These are phyloP conservation scores for Purshia tridentata DNA, from an alignment of 306 rosid species.

Conservation along the genomic window DNA sequence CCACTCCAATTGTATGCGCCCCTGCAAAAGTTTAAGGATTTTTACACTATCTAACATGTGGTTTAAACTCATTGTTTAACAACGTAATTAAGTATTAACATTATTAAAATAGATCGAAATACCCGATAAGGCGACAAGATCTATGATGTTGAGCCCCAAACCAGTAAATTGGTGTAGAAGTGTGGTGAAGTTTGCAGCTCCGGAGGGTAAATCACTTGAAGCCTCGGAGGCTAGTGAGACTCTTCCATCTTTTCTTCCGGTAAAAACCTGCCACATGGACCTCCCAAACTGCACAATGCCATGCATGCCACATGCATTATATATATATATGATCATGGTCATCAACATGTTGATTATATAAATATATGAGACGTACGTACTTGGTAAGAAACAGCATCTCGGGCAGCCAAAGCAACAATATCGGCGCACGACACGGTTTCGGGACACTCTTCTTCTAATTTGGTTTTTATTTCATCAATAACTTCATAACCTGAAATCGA, in stretches of 20 bases:
- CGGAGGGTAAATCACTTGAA: constrained; percentile 35
- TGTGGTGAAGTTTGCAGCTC: constrained; percentile 30
- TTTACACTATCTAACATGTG: no score
- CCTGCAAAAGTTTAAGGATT: no score
- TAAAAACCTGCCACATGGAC: constrained; percentile 24
- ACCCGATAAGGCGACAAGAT: constrained; percentile 46
- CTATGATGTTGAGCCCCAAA: constrained; percentile 21
- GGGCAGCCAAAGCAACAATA: constrained; percentile 36
- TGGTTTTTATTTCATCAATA: constrained; percentile 38
- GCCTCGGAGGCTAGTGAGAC: constrained; percentile 31
- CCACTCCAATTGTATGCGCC: constrained; percentile 42
- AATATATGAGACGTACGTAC: no score
- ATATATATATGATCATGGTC: no score
- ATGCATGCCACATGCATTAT: background rate
- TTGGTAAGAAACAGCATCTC: constrained; percentile 40
- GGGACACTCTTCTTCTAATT: constrained; percentile 26
- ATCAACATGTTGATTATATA: no score
- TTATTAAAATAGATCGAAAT: no score
- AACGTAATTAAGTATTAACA: no score
- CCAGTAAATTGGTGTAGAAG: constrained; percentile 27
- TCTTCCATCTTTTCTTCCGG: constrained; percentile 49
- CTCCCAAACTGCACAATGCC: constrained; percentile 23
- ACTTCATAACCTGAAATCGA: constrained; percentile 34
- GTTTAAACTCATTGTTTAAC: no score
- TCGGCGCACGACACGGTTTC: constrained; percentile 41